These are phyloP conservation scores for Mycena rebaudengoi DNA, from an alignment of 768 basidiomycete genomes.

Conservation along the genomic window DNA sequence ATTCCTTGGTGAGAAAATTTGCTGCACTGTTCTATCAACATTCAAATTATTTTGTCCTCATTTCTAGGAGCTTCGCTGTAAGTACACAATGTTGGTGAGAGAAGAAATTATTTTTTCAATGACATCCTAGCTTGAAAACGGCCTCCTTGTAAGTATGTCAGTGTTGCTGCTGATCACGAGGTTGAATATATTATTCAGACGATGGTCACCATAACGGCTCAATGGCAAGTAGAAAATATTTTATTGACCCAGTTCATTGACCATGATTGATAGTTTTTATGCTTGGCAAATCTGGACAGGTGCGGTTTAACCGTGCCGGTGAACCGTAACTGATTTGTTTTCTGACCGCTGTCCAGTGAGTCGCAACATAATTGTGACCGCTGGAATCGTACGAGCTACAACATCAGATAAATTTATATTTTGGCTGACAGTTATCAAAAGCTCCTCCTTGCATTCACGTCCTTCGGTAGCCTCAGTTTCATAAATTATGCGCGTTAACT, in stretches of 20 bases:
- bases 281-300: slow-evolving; percentile 21
- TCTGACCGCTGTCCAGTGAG: neutral
- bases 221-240: neutral
- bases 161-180: too few species aligned
- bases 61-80: slow-evolving; percentile 19
- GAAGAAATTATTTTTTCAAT: neutral
- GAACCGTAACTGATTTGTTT: neutral
- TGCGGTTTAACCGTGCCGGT: neutral
- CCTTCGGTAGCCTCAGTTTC: neutral
- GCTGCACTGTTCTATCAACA: neutral
- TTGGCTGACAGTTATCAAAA: neutral
- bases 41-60: neutral
- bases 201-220: slow-evolving; percentile 11
- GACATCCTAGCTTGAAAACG: slow-evolving; percentile 10
- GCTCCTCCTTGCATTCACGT: neutral
- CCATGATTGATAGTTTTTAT: slow-evolving; percentile 7
- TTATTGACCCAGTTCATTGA: neutral
- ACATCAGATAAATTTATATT: neutral
- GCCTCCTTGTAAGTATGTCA: slow-evolving; percentile 1
- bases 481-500: neutral
- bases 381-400: neutral
- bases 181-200: neutral
- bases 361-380: neutral
- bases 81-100: neutral
- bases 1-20: slow-evolving; percentile 4